phyloP scores from a whole-genome alignment of 345 rosid species.

The Citrus cavaleriei region DNA sequence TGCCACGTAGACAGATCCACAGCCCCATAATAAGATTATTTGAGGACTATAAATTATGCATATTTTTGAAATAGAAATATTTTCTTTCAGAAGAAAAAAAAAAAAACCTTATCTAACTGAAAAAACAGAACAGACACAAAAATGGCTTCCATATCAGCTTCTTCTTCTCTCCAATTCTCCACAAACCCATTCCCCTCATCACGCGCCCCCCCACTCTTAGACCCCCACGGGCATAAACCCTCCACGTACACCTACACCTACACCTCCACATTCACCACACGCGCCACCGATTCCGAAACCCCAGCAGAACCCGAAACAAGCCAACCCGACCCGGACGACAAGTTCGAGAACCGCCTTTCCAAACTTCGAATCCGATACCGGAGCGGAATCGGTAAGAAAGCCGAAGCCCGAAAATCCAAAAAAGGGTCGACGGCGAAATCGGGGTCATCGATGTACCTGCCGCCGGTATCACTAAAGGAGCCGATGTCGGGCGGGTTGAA shows the following conservation, averaged over 20 bases:
- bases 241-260: constrained; percentile 8
- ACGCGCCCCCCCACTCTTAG: constrained; percentile 3
- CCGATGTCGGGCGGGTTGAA: constrained; percentile 61
- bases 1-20: neutral
- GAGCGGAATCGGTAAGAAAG: constrained; percentile 82
- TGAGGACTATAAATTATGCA: neutral
- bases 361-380: constrained; percentile 62
- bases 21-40: neutral
- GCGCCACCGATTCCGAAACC: constrained; percentile 49
- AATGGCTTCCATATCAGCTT: constrained; percentile 37
- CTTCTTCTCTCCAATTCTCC: constrained; percentile 36
- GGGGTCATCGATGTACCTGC: constrained; percentile 48
- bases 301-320: constrained; percentile 17
- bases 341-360: constrained; percentile 71
- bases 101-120: constrained; percentile 16
- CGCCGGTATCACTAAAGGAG: constrained; percentile 73
- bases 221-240: constrained; percentile 17
- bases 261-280: constrained; percentile 23
- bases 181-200: constrained; percentile 27
- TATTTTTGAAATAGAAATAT: neutral
- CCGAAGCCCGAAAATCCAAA: constrained; percentile 66
- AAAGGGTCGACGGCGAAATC: constrained; percentile 32
- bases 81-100: neutral
- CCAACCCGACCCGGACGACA: constrained; percentile 36
- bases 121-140: neutral